Percentiles rank a stretch among this genome's conserved stretches.
Evolutionary conservation across 1,284 basidiomycete genomes (phyloP).

Genomic region (Sutorius eximius): DNA sequence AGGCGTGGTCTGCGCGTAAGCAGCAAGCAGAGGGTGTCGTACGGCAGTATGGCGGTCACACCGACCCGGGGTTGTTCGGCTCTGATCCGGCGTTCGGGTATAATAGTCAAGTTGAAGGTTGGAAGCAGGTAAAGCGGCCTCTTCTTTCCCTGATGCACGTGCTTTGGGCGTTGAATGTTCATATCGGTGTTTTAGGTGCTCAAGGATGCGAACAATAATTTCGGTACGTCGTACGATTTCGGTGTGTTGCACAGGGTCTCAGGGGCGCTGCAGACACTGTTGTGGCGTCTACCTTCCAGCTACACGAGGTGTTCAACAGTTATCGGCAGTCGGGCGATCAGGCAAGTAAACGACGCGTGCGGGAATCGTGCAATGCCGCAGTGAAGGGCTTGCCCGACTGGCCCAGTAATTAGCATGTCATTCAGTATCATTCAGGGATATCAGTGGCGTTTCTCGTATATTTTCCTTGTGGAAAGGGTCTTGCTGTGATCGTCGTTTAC

Average conservation of each 20-base stretch:
- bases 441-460: not conserved
- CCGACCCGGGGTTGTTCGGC: conserved; percentile 27
- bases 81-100: conserved; percentile 30
- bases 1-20: conserved; percentile 51
- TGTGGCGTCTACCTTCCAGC: conserved; percentile 56
- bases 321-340: conserved; percentile 59
- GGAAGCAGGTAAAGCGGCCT: conserved; percentile 47
- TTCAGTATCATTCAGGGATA: not conserved
- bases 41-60: conserved; percentile 38
- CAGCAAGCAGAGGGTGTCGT: conserved; percentile 45
- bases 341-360: conserved; percentile 56
- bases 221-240: conserved; percentile 38
- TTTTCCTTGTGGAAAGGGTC: not conserved
- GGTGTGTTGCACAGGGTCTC: not conserved
- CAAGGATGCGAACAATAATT: conserved; percentile 51
- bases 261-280: conserved; percentile 44
- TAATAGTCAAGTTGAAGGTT: conserved; percentile 40
- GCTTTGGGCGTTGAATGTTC: not conserved
- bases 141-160: not conserved
- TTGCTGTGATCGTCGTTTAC: conserved; percentile 6
- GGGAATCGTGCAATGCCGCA: conserved; percentile 62
- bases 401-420: conserved; percentile 39
- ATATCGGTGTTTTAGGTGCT: conserved; percentile 39
- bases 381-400: conserved; percentile 56
- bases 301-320: conserved; percentile 55